Evolutionary conservation across 208 protist genomes (phyloP), one percentile per base, ranked within the genome.

Genomic region (Dictyostelium gargantuum): DNA sequence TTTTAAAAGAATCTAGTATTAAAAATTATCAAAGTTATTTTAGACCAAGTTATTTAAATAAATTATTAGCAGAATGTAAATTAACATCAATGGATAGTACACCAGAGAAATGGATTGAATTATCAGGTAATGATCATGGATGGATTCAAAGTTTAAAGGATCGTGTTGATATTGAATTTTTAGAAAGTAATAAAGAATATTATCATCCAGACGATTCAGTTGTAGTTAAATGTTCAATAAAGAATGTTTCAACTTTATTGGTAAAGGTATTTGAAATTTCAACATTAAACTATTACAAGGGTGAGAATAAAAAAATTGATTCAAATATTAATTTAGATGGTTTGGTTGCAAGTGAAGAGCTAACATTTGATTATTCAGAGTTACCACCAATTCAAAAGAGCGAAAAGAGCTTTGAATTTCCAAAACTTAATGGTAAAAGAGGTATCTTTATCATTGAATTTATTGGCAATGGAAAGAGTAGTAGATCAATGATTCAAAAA

Each of bases 191-290:
- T 58, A 44, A n/a, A 42, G 23, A 21, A 29, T 79, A 73, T 23
- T 91, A 56, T 63, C 23, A 73, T 15, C 70, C 84, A 54, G 84
- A 91, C 23, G 72, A 91, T 42, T 15, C 10, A 19, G 84, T 91
- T 10, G 38, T 29, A 1, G 42, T 91, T 10, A 52, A 91, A 35
- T 66, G 48, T 48, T 17, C 54, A 0, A 80, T 91, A 10, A 91
- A 91, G 26, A 91, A 91, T 29, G 84, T 91, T 23, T n/a, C 54
- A 35, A 44, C 50, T n/a, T 29, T 91, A 0, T 29, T 91, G 23
- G 72, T 91, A 17, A 91, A 91, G 29, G 50, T 91, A 26, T 91
- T 80, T 46, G 72, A 91, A 48, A 91, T 91, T 54, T 73, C 66
- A 46, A 91, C 84, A 40, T 80, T 46, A 26, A 91, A 80, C 13